phyloP scores from a whole-genome alignment of 805 yeast species.

The Saccharomycopsis guyanensis region DNA sequence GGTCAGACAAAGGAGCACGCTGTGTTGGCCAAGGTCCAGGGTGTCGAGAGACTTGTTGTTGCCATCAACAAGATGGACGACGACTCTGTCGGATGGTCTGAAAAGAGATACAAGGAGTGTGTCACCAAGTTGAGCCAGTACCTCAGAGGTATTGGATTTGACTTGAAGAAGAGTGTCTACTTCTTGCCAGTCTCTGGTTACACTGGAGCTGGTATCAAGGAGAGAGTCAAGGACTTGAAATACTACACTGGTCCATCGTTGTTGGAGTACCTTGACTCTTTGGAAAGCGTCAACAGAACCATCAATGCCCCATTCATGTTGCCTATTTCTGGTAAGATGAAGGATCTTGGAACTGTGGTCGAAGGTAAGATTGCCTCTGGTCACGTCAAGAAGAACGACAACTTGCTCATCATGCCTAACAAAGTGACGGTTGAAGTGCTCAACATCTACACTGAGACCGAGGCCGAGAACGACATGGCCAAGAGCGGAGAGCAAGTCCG shows the following conservation, averaged over 20 bases:
- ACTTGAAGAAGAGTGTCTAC: conserved; percentile 70
- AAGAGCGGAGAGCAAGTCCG: conserved; percentile 96
- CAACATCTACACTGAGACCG: conserved; percentile 89
- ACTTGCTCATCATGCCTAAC: conserved; percentile 88
- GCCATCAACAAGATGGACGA: conserved; percentile 99
- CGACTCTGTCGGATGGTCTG: conserved; percentile 91
- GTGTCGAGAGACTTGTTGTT: conserved; percentile 88
- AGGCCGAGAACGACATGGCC: conserved; percentile 85
- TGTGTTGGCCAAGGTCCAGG: conserved; percentile 93
- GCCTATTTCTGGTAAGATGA: conserved; percentile 91
- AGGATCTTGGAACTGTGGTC: conserved; percentile 93
- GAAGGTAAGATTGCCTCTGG: conserved; percentile 99
- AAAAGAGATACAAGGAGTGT: conserved; percentile 95
- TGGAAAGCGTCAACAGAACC: conserved; percentile 78
- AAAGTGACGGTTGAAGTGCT: conserved; percentile 74
- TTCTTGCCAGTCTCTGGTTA: conserved; percentile 98
- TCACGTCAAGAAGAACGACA: conserved; percentile 71
- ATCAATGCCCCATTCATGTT: conserved; percentile 95
- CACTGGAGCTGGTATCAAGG: conserved; percentile 95
- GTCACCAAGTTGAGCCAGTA: conserved; percentile 68
- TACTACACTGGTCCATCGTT: conserved; percentile 94
- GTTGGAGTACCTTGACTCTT: conserved; percentile 78
- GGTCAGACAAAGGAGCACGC: conserved; percentile 99
- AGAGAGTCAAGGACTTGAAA: conserved; percentile 64
- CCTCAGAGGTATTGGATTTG: conserved; percentile 86